These are phyloP conservation scores for Cutaneotrichosporon sp. DNA, from an alignment of 1,284 basidiomycete species.

Conservation along the genomic window DNA sequence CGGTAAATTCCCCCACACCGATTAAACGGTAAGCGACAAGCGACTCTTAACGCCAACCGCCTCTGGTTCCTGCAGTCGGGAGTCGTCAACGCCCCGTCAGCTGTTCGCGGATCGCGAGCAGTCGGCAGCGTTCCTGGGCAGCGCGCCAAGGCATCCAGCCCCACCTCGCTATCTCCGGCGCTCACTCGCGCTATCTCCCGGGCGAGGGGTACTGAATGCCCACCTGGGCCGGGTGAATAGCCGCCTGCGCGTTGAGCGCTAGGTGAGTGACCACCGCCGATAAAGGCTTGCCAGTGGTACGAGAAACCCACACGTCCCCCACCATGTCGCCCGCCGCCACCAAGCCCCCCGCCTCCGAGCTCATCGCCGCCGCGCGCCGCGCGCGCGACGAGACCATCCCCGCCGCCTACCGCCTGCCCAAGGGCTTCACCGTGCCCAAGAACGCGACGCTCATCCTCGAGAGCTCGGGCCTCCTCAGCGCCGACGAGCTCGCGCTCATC, in stretches of 20 bases:
- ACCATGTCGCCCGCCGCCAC: constrained; percentile 7
- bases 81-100: background rate
- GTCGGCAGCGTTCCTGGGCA: background rate
- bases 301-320: background rate
- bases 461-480: constrained; percentile 21
- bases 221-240: background rate
- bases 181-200: background rate
- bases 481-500: constrained; percentile 36
- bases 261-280: background rate
- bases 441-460: constrained; percentile 14
- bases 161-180: background rate
- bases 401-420: constrained; percentile 18
- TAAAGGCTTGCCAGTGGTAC: background rate
- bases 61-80: no score
- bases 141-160: no score
- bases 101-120: background rate
- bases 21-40: constrained; percentile 4
- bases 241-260: no score
- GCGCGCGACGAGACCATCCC: constrained; percentile 24
- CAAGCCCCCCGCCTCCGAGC: constrained; percentile 3
- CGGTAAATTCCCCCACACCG: background rate
- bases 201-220: background rate
- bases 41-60: background rate
- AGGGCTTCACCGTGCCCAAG: constrained; percentile 15
- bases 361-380: constrained; percentile 5